Base-by-base conservation (phyloP, 148 eudicot genomes). In the Camellia granthamiana region DNA sequence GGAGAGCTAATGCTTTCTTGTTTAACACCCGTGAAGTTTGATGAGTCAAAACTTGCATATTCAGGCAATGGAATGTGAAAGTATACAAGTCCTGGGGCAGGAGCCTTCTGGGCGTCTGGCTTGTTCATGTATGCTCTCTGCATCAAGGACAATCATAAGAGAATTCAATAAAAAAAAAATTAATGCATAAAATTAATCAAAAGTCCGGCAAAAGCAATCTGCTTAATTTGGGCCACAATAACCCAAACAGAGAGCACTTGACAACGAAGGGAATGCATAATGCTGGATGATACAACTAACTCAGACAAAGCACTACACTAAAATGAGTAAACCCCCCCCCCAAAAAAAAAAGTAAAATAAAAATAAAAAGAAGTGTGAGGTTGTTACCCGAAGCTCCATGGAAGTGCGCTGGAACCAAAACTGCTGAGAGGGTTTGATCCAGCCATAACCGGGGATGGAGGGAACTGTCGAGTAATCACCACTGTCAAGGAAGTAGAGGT, bases 41-140 rank as follows among this genome's bases (percentile, higher is more conserved):
- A 86, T 15, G 90, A 81, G 82, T 86, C 91, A 42, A 95, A 89
- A 38, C 79, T 82, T 42, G 93, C 90, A 66, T 83, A 89, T 83
- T 95, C 98, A 23, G 97, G 97, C 78, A 95, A 84, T 19, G 98
- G 98, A 72, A 95, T 93, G 86, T 95, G 98, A 82, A 95, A 95
- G 83, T 89, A 95, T n/a, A 78, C 96, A 19, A 95, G 90, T 18
- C 97, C 96, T 38, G 98, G 98, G 79, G 97, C 94, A 52, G 90
- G 78, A 38, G 74, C 79, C 80, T 84, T 88, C 81, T 90, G 90
- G 41, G 81, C 58, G 69, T 83, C 86, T 5, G 92, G 91, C 75
- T 72, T 75, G 54, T 64, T 83, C 87, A 46, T 88, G 84, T 90
- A 91, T 74, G 84, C 84, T 84, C 63, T 86, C 98, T 94, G 89